phyloP scores from a whole-genome alignment of 352 stramenopile genomes.

The Aphanomyces euteiches region DNA sequence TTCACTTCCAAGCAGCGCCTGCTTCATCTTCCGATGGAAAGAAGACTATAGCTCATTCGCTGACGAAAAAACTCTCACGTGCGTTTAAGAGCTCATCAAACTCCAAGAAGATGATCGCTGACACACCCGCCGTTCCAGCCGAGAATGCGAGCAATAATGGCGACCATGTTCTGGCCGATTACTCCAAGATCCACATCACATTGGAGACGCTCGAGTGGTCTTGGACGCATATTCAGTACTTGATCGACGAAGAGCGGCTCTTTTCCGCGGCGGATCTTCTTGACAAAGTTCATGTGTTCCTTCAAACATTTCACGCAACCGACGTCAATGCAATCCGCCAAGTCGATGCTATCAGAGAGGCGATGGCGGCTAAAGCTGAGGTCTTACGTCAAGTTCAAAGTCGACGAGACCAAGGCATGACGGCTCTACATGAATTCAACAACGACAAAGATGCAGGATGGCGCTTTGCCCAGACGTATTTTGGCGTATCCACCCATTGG shows the following conservation, averaged over 20 bases:
- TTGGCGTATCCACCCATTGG: slow-evolving; percentile 74
- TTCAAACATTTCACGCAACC: slow-evolving; percentile 29
- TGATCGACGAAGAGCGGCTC: slow-evolving; percentile 65
- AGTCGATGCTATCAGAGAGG: slow-evolving; percentile 27
- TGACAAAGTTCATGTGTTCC: slow-evolving; percentile 60
- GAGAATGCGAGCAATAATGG: not conserved
- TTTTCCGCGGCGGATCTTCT: slow-evolving; percentile 66
- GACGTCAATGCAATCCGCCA: slow-evolving; percentile 23
- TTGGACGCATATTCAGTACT: slow-evolving; percentile 64
- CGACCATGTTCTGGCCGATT: slow-evolving; percentile 45
- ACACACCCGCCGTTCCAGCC: not conserved
- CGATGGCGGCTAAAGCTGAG: slow-evolving; percentile 34
- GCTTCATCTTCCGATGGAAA: not conserved
- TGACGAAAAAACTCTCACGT: not conserved
- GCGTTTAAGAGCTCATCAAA: not conserved
- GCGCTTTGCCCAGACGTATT: slow-evolving; percentile 71
- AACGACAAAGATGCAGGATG: slow-evolving; percentile 52
- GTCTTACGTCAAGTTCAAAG: slow-evolving; percentile 45
- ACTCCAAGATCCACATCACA: slow-evolving; percentile 48
- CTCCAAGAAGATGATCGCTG: not conserved
- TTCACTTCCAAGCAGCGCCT: slow-evolving; percentile 56
- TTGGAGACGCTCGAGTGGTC: slow-evolving; percentile 57
- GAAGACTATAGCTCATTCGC: not conserved
- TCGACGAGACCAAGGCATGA: slow-evolving; percentile 43
- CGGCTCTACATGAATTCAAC: slow-evolving; percentile 67